Evolutionary conservation across 371 early-diverging fungal genomes (phyloP).

Genomic region (Apophysomyces trapeziformis): DNA sequence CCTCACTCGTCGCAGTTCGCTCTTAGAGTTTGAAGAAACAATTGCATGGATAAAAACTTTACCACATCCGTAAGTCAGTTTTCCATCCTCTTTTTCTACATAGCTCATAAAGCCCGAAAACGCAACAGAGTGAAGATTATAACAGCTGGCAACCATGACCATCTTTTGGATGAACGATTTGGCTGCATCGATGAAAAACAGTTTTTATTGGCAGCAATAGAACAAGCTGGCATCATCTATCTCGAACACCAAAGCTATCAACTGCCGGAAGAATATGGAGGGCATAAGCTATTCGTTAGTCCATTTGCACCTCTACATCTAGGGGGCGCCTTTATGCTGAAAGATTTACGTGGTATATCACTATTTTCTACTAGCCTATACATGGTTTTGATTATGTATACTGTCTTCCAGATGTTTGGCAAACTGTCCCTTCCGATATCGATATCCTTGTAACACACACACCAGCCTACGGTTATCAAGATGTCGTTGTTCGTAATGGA

Average conservation of each 20-base stretch:
- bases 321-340: conserved; percentile 59
- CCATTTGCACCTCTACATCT: conserved; percentile 59
- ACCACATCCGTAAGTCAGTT: conserved; percentile 31
- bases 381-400: background rate
- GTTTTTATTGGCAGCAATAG: conserved; percentile 24
- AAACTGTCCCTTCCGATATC: conserved; percentile 42
- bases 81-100: conserved; percentile 3
- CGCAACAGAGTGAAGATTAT: conserved; percentile 49
- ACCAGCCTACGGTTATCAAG: conserved; percentile 50
- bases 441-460: conserved; percentile 63
- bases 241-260: conserved; percentile 50
- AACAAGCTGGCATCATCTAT: conserved; percentile 43
- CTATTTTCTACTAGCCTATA: background rate
- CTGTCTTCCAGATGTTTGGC: conserved; percentile 41
- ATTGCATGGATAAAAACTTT: conserved; percentile 40
- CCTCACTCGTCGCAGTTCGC: conserved; percentile 33
- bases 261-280: conserved; percentile 39
- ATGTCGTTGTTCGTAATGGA: conserved; percentile 24
- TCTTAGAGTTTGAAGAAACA: conserved; percentile 26
- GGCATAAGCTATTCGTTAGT: conserved; percentile 49
- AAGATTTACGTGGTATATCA: conserved; percentile 33
- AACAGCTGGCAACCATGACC: conserved; percentile 62
- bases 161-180: conserved; percentile 34
- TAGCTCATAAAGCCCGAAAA: background rate
- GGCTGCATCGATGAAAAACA: conserved; percentile 22